Conservation (phyloP, 176 grass and related monocot genomes). For the Triticum timopheevii region DNA sequence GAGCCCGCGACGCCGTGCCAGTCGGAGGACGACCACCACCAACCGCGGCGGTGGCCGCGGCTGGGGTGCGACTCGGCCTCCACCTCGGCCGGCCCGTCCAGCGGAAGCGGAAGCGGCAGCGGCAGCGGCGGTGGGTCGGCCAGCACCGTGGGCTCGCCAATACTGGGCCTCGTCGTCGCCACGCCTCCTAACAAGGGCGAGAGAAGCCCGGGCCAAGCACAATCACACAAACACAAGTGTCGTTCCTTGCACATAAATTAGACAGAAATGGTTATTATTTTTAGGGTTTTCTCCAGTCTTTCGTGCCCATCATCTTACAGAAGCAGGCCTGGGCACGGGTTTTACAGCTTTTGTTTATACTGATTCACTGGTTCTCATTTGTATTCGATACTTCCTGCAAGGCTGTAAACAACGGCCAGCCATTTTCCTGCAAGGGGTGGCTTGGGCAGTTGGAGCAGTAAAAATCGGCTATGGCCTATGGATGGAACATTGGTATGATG, state of each 20-base stretch:
- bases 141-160: constrained; percentile 46
- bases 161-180: constrained; percentile 49
- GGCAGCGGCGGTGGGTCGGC: constrained; percentile 36
- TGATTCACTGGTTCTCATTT: neutral
- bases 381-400: no score
- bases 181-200: neutral
- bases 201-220: neutral
- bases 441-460: no score
- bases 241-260: neutral
- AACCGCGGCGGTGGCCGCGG: neutral
- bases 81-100: constrained; percentile 47
- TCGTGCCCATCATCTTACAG: neutral
- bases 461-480: no score
- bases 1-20: constrained; percentile 48
- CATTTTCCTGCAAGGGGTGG: no score
- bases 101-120: constrained; percentile 33
- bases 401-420: no score
- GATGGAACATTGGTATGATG: no score
- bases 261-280: neutral
- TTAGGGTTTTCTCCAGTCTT: neutral
- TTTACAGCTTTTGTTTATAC: neutral
- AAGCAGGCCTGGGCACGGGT: neutral
- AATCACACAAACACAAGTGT: constrained; percentile 14
- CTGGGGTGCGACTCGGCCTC: constrained; percentile 30
- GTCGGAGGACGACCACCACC: constrained; percentile 60